Evolutionary conservation across 805 yeast genomes (phyloP).

Genomic region (Kluyveromyces starmeri): DNA sequence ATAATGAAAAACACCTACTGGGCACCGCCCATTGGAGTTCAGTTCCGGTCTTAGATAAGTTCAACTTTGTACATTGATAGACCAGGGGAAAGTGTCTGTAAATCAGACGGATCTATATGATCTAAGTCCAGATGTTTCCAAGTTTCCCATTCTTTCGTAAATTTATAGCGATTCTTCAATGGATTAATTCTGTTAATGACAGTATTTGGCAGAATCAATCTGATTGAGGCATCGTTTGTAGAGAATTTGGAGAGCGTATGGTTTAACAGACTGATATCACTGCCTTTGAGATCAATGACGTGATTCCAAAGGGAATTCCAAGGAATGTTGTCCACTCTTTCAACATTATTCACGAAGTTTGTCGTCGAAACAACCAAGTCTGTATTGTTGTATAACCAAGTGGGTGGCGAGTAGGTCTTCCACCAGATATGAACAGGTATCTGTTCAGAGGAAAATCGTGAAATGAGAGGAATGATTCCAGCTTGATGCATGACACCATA

Average conservation of each 20-base stretch:
- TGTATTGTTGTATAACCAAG: slow-evolving; percentile 53
- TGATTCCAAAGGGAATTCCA: slow-evolving; percentile 13
- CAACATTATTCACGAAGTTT: slow-evolving; percentile 14
- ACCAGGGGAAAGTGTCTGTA: slow-evolving; percentile 50
- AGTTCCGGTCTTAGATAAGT: background rate
- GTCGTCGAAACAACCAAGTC: slow-evolving; percentile 19
- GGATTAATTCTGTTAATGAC: slow-evolving; percentile 15
- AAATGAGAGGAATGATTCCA: slow-evolving; percentile 69
- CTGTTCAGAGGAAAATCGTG: slow-evolving; percentile 26
- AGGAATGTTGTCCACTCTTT: slow-evolving; percentile 14
- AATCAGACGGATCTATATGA: slow-evolving; percentile 49
- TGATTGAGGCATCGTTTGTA: slow-evolving; percentile 5
- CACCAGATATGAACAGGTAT: slow-evolving; percentile 62
- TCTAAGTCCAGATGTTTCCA: slow-evolving; percentile 60
- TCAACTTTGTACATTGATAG: slow-evolving; percentile 45
- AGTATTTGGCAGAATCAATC: slow-evolving; percentile 18
- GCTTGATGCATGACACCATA: slow-evolving; percentile 88
- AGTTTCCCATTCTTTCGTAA: slow-evolving; percentile 29
- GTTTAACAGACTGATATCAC: slow-evolving; percentile 25
- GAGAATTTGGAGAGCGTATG: slow-evolving; percentile 15
- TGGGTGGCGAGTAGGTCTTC: slow-evolving; percentile 91
- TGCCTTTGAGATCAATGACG: slow-evolving; percentile 41
- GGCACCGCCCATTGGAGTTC: too few relatives aligned
- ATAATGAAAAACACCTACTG: too few relatives aligned
- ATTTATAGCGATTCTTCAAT: slow-evolving; percentile 6